Conservation (phyloP, 768 basidiomycete species). For the Lentinula sp. region DNA sequence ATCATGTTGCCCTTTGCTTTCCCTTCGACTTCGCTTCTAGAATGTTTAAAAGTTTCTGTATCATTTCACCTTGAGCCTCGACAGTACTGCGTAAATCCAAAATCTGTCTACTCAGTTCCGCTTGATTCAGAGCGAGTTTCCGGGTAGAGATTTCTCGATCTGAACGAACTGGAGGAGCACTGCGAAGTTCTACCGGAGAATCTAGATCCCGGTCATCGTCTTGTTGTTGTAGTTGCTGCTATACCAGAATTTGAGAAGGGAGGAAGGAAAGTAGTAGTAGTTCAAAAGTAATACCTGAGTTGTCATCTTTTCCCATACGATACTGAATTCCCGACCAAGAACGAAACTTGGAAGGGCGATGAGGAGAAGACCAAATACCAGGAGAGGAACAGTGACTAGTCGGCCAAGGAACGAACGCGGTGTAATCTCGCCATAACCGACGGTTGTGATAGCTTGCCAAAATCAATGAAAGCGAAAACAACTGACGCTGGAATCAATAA, state of each 20-base stretch:
- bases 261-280: not conserved
- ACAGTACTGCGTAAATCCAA: conserved; percentile 46
- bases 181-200: conserved; percentile 4
- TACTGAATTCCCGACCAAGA: conserved; percentile 84
- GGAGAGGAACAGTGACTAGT: conserved; percentile 77
- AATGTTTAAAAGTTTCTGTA: conserved; percentile 30
- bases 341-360: conserved; percentile 92
- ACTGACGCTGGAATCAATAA: conserved; percentile 14
- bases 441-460: conserved; percentile 76
- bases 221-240: not conserved
- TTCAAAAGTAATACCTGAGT: conserved; percentile 27
- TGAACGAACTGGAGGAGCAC: not conserved
- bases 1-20: conserved; percentile 1
- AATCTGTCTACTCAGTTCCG: conserved; percentile 62
- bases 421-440: conserved; percentile 90
- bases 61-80: conserved; percentile 53
- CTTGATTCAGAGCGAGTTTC: conserved; percentile 62
- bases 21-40: conserved; percentile 16
- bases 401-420: conserved; percentile 86
- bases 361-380: conserved; percentile 81
- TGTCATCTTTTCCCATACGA: conserved; percentile 84
- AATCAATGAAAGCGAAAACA: conserved; percentile 3
- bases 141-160: conserved; percentile 45
- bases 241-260: not conserved
- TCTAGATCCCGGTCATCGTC: conserved; percentile 6